Conservation (phyloP, 257 asterid species). For the Coffea eugenioides region DNA sequence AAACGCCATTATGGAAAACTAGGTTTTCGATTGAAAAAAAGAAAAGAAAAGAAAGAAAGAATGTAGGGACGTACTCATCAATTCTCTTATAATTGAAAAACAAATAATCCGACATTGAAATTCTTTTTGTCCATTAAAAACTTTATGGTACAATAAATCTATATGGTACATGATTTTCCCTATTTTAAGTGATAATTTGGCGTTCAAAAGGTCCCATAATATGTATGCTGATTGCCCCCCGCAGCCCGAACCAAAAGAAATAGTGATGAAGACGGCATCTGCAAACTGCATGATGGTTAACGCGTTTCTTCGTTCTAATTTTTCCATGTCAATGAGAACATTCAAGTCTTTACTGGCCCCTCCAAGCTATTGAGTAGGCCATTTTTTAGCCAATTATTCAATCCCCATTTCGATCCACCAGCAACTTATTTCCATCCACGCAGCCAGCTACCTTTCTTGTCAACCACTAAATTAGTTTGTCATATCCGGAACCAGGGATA, state of each 20-base stretch:
- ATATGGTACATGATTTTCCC: not conserved
- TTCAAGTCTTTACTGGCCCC: not conserved
- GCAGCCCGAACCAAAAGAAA: not conserved
- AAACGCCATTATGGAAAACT: not conserved
- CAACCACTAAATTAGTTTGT: too few species aligned
- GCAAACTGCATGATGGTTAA: not conserved
- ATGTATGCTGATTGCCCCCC: constrained; percentile 12
- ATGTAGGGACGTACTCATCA: not conserved
- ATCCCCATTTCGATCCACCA: too few species aligned
- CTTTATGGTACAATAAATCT: not conserved
- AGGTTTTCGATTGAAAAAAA: too few species aligned
- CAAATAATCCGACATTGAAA: not conserved
- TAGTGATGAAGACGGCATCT: constrained; percentile 10
- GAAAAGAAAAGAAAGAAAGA: too few species aligned
- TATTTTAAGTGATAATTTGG: not conserved
- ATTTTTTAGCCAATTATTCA: not conserved
- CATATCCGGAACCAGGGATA: too few species aligned
- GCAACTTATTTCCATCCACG: not conserved
- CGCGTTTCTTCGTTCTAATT: constrained; percentile 1
- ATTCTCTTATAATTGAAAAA: not conserved
- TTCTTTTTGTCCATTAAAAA: not conserved
- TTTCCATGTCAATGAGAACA: not conserved
- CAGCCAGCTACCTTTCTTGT: not conserved
- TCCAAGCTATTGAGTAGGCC: too few species aligned
- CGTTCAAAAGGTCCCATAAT: constrained; percentile 19